Evolutionary conservation across 2,329 filamentous ascomycete species (phyloP).

Genomic region (Chlorencoelia australis): DNA sequence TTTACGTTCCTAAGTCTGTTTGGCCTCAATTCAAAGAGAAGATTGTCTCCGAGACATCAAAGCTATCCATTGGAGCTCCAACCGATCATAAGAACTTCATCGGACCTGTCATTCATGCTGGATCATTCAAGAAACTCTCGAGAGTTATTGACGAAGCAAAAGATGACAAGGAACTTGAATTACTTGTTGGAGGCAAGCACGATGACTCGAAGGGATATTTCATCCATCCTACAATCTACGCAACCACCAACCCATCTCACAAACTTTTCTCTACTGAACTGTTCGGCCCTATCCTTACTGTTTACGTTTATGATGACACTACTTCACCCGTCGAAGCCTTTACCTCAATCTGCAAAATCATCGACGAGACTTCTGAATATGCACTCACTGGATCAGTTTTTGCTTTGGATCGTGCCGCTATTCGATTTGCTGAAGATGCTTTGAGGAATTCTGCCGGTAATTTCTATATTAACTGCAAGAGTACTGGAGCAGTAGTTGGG

Average conservation of each 20-base stretch:
- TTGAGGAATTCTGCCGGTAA: conserved; percentile 67
- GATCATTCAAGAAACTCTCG: conserved; percentile 70
- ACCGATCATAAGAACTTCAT: conserved; percentile 66
- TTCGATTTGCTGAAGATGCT: conserved; percentile 59
- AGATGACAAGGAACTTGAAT: conserved; percentile 58
- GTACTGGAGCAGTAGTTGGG: conserved; percentile 60
- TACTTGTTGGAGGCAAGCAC: conserved; percentile 67
- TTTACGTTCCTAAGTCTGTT: conserved; percentile 66
- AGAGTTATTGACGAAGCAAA: conserved; percentile 73
- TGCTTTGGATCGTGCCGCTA: conserved; percentile 54
- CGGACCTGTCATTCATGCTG: conserved; percentile 79
- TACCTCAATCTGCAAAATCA: conserved; percentile 45
- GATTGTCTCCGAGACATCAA: conserved; percentile 55
- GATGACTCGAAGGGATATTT: conserved; percentile 73
- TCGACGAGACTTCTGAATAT: conserved; percentile 67
- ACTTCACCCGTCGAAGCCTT: conserved; percentile 44
- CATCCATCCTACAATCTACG: conserved; percentile 75
- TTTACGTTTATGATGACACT: conserved; percentile 69
- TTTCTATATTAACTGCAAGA: conserved; percentile 82
- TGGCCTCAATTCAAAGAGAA: conserved; percentile 62
- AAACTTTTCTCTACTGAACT: conserved; percentile 68
- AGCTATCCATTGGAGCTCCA: conserved; percentile 62
- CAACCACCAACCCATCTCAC: conserved; percentile 62
- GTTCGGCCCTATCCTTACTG: conserved; percentile 67
- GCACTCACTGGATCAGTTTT: conserved; percentile 69